Conservation (phyloP, 768 basidiomycete species). For the Lentinula boryana region DNA sequence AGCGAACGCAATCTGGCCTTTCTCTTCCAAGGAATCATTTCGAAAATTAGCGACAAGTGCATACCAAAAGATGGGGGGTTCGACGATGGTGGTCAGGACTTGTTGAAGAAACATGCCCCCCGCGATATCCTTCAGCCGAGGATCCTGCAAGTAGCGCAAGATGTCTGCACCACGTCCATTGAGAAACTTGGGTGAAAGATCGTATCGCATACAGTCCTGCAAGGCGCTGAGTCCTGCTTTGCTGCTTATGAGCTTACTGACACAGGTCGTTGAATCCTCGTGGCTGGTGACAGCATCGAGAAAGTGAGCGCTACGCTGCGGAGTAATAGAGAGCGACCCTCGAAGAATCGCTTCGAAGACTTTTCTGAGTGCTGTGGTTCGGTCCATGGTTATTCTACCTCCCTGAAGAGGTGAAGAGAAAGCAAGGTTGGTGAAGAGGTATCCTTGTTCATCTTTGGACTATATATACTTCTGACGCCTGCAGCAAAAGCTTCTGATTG, state of each 20-base stretch:
- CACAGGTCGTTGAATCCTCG: constrained; percentile 28
- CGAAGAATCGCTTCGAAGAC: neutral
- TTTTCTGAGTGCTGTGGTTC: neutral
- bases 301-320: constrained; percentile 19
- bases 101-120: constrained; percentile 36
- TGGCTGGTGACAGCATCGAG: constrained; percentile 40
- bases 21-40: constrained; percentile 22
- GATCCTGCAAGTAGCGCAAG: constrained; percentile 30
- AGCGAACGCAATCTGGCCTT: constrained; percentile 34
- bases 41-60: constrained; percentile 29
- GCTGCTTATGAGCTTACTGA: constrained; percentile 28
- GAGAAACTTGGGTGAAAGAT: constrained; percentile 32
- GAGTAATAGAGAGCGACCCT: neutral
- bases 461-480: neutral
- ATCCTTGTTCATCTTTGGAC: neutral
- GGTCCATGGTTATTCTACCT: neutral
- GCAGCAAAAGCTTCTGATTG: no score
- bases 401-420: neutral
- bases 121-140: constrained; percentile 29
- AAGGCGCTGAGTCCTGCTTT: constrained; percentile 29
- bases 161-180: constrained; percentile 34
- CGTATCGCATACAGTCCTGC: constrained; percentile 34
- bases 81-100: constrained; percentile 34
- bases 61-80: constrained; percentile 50
- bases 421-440: neutral